These are phyloP conservation scores for Hypoxylon sp. DNA, from an alignment of 2,329 filamentous ascomycete genomes.

Conservation along the genomic window DNA sequence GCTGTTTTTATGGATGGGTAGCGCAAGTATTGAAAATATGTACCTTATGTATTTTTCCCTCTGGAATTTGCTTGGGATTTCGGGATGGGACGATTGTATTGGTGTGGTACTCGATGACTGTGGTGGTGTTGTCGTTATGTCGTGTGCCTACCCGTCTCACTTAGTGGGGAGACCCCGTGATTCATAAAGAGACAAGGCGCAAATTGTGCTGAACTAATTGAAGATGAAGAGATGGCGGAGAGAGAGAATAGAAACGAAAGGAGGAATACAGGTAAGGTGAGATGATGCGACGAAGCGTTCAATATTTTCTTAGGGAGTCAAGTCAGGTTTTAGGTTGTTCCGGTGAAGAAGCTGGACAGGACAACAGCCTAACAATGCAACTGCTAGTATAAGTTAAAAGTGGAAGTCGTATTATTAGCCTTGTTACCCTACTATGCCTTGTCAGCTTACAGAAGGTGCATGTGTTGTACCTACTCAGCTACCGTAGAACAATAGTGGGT, in stretches of 20 bases:
- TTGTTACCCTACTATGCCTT: conserved; percentile 3
- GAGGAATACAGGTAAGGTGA: conserved; percentile 7
- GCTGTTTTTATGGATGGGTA: conserved; percentile 24
- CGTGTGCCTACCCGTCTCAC: conserved; percentile 43
- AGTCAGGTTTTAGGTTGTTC: conserved; percentile 14
- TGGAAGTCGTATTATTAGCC: conserved; percentile 9
- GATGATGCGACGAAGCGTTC: conserved; percentile 8
- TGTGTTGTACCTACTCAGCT: background rate
- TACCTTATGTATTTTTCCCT: conserved; percentile 9
- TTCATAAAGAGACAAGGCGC: conserved; percentile 15
- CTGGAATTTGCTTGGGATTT: conserved; percentile 1
- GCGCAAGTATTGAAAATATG: conserved; percentile 4
- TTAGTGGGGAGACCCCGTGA: conserved; percentile 40
- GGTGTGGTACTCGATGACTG: conserved; percentile 13
- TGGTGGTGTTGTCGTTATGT: conserved; percentile 41
- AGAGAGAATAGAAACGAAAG: background rate
- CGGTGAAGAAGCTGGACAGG: conserved; percentile 15
- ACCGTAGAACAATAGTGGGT: conserved; percentile 7
- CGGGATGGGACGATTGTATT: conserved; percentile 13
- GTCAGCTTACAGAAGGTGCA: conserved; percentile 27
- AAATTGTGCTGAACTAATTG: conserved; percentile 6
- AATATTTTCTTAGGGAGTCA: background rate
- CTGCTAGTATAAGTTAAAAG: conserved; percentile 7
- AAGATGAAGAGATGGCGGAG: background rate
- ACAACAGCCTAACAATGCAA: conserved; percentile 11